A percentile compares a stretch with the other conserved stretches of the same genome.
Evolutionary conservation across 371 early-diverging fungal species (phyloP).

Genomic region (Mucor irregularis): DNA sequence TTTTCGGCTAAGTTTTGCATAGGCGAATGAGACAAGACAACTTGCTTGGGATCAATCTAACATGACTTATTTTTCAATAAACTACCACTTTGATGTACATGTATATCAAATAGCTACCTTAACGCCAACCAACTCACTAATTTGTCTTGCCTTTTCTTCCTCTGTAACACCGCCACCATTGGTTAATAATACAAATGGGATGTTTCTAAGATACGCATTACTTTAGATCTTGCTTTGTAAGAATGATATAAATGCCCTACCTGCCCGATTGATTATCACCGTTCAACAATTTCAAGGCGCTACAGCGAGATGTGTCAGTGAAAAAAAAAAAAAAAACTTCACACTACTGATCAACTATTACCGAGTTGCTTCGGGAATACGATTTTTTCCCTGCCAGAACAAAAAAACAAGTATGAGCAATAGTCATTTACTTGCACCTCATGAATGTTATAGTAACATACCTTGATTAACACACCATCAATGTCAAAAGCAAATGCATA

Average conservation of each 20-base stretch:
- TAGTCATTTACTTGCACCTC: not conserved
- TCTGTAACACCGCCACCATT: conserved; percentile 90
- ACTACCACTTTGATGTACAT: not conserved
- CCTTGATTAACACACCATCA: conserved; percentile 81
- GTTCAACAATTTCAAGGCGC: conserved; percentile 59
- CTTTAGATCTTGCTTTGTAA: not conserved
- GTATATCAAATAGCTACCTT: conserved; percentile 34
- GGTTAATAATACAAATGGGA: conserved; percentile 80
- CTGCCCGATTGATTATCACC: conserved; percentile 58
- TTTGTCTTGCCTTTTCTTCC: conserved; percentile 68
- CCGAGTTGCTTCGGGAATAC: conserved; percentile 42
- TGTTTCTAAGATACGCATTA: conserved; percentile 31
- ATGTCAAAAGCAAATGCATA: conserved; percentile 79
- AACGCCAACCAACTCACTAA: conserved; percentile 63
- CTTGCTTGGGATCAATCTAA: conserved; percentile 65
- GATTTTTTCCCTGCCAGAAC: conserved; percentile 32
- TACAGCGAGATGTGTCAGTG: no score
- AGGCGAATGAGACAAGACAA: conserved; percentile 86
- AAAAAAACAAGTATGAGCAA: not conserved
- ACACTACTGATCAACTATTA: not conserved
- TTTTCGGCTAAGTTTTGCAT: conserved; percentile 65
- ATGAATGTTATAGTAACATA: conserved; percentile 11
- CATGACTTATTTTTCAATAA: not conserved
- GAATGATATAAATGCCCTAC: no score
- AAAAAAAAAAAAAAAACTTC: not conserved